These are phyloP conservation scores for Hyaloscypha bicolor DNA, from an alignment of 495 filamentous ascomycete genomes.

Conservation along the genomic window DNA sequence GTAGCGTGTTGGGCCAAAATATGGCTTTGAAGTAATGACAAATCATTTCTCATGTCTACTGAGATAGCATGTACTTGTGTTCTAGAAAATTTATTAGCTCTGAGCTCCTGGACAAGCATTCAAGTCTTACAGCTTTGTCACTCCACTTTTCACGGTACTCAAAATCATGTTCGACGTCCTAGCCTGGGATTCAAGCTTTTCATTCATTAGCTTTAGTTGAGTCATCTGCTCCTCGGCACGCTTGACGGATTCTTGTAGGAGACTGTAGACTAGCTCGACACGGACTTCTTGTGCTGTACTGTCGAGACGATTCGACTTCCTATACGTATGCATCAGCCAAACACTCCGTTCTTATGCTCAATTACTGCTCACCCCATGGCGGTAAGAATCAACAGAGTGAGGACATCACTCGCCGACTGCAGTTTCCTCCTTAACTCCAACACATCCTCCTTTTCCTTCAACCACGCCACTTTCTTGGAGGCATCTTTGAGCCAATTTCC, in stretches of 20 bases:
- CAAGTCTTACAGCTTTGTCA: not conserved
- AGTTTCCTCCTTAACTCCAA: constrained; percentile 22
- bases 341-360: no score
- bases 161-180: constrained; percentile 14
- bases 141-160: constrained; percentile 4
- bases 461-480: constrained; percentile 12
- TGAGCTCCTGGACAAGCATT: no score
- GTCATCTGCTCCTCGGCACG: constrained; percentile 1
- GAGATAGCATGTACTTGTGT: not conserved
- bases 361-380: constrained; percentile 9
- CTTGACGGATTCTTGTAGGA: constrained; percentile 2
- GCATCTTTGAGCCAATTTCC: constrained; percentile 17
- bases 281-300: not conserved
- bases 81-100: no score
- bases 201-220: constrained; percentile 7
- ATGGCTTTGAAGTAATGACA: not conserved
- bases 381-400: constrained; percentile 11
- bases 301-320: constrained; percentile 14
- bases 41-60: not conserved
- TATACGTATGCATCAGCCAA: not conserved
- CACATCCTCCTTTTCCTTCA: constrained; percentile 23
- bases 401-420: not conserved
- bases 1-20: not conserved
- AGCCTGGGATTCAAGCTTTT: constrained; percentile 10
- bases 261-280: not conserved